Conservation (phyloP, 192 early-diverging fungal genomes). For the Coemansia guatemalensis region DNA sequence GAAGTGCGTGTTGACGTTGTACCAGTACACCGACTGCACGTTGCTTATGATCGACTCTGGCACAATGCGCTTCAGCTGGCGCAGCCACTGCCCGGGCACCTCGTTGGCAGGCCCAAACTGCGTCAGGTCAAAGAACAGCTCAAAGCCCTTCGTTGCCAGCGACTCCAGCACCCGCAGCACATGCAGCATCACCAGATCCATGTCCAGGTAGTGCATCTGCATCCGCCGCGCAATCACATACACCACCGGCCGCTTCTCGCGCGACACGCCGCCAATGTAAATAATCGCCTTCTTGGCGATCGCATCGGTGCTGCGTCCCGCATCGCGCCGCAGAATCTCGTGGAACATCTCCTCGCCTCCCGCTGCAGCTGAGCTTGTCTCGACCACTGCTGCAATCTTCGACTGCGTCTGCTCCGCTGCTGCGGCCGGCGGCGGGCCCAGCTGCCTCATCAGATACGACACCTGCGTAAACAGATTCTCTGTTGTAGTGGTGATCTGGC, state of each 20-base stretch:
- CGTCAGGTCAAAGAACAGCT: constrained; percentile 81
- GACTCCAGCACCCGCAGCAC: constrained; percentile 70
- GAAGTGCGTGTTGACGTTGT: constrained; percentile 81
- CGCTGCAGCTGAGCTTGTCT: constrained; percentile 7
- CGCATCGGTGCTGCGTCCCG: constrained; percentile 63
- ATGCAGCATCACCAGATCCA: constrained; percentile 80
- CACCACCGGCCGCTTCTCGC: constrained; percentile 74
- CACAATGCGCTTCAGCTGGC: constrained; percentile 69
- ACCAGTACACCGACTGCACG: constrained; percentile 69
- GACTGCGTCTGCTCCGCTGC: constrained; percentile 25
- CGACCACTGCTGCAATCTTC: constrained; percentile 27
- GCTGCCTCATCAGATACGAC: constrained; percentile 78
- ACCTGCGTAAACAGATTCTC: constrained; percentile 78
- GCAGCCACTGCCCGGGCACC: constrained; percentile 73
- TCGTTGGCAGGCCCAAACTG: constrained; percentile 80
- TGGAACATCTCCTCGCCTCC: constrained; percentile 48
- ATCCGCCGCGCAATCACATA: constrained; percentile 84
- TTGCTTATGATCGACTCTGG: constrained; percentile 66
- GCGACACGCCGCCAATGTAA: constrained; percentile 80
- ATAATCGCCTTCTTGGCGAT: constrained; percentile 71
- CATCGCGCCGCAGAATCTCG: constrained; percentile 75
- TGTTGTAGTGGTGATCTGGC: constrained; percentile 47
- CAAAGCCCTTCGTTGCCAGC: constrained; percentile 66
- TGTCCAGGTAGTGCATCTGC: constrained; percentile 73
- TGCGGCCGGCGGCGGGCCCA: constrained; percentile 80